These are phyloP conservation scores for Suillus clintonianus DNA, from an alignment of 768 basidiomycete species.

Conservation along the genomic window DNA sequence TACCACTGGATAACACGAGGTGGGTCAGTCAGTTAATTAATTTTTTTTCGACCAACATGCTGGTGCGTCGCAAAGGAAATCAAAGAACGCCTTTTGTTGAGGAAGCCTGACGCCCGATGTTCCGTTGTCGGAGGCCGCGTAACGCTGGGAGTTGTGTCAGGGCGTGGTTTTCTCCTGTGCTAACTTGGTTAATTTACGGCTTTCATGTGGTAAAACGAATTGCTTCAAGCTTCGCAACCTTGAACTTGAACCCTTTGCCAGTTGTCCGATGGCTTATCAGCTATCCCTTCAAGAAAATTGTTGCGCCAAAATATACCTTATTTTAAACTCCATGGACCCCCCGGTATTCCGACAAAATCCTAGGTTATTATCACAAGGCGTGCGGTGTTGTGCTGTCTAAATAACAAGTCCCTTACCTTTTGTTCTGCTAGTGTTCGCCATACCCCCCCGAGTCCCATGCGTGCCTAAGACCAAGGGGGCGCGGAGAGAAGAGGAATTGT, in stretches of 20 bases:
- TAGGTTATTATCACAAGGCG: not conserved
- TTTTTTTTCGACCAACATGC: not conserved
- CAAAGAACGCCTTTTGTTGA: not conserved
- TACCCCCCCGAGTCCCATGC: not conserved
- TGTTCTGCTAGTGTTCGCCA: not conserved
- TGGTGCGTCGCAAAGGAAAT: slow-evolving; percentile 4
- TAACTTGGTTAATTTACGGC: slow-evolving; percentile 4
- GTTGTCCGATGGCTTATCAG: not conserved
- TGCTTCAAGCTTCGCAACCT: not conserved
- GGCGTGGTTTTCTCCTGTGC: slow-evolving; percentile 6
- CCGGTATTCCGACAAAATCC: not conserved
- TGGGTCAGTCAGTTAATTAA: slow-evolving; percentile 5
- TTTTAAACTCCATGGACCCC: not conserved
- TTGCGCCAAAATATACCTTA: not conserved
- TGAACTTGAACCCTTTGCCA: not conserved
- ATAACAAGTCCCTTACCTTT: not conserved
- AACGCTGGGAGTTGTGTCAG: not conserved
- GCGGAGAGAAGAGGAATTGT: not conserved
- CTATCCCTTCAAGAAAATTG: not conserved
- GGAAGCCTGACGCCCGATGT: not conserved
- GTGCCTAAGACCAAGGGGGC: not conserved
- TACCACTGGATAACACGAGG: slow-evolving; percentile 9
- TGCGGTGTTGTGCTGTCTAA: not conserved
- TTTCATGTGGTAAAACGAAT: not conserved
- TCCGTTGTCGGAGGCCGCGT: slow-evolving; percentile 5